Percentiles rank a stretch among this genome's conserved stretches.
phyloP scores from a whole-genome alignment of 768 basidiomycete genomes.

The Pleurotus citrinopileatus region DNA sequence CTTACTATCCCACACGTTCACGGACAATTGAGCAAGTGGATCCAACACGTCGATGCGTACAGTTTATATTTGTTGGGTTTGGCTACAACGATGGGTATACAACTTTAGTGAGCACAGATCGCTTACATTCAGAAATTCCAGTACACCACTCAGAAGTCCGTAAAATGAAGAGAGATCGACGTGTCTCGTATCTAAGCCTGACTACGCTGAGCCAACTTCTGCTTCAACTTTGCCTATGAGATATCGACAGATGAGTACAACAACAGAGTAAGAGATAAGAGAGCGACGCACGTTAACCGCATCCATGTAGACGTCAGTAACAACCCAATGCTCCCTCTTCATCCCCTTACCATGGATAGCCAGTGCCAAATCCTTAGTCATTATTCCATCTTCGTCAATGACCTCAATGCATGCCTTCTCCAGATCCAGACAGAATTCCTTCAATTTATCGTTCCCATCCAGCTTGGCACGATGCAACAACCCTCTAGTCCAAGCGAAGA shows the following conservation, averaged over 20 bases:
- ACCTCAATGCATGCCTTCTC: slow-evolving; percentile 89
- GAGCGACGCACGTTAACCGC: slow-evolving; percentile 72
- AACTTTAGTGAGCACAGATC: too few species aligned
- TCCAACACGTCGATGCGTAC: too few species aligned
- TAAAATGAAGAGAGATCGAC: too few species aligned
- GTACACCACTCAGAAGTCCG: too few species aligned
- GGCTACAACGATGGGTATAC: too few species aligned
- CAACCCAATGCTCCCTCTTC: slow-evolving; percentile 96
- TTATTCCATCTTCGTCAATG: slow-evolving; percentile 85
- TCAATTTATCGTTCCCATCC: slow-evolving; percentile 75
- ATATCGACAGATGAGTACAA: not conserved
- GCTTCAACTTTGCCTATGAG: not conserved
- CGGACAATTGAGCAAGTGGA: too few species aligned
- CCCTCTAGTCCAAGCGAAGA: slow-evolving; percentile 98
- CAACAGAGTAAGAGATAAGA: not conserved
- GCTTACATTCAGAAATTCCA: too few species aligned
- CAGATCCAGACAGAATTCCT: slow-evolving; percentile 71
- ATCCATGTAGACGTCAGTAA: slow-evolving; percentile 92
- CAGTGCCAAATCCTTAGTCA: slow-evolving; percentile 97
- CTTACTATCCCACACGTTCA: too few species aligned
- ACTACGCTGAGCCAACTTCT: not conserved
- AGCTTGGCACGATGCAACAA: slow-evolving; percentile 91
- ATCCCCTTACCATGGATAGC: slow-evolving; percentile 90
- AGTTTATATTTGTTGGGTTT: too few species aligned
- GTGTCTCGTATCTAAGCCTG: not conserved